A percentile compares a stretch with the other conserved stretches of the same genome.
Conservation (phyloP, 2,329 filamentous ascomycete species). For the Aureobasidium sp. region DNA sequence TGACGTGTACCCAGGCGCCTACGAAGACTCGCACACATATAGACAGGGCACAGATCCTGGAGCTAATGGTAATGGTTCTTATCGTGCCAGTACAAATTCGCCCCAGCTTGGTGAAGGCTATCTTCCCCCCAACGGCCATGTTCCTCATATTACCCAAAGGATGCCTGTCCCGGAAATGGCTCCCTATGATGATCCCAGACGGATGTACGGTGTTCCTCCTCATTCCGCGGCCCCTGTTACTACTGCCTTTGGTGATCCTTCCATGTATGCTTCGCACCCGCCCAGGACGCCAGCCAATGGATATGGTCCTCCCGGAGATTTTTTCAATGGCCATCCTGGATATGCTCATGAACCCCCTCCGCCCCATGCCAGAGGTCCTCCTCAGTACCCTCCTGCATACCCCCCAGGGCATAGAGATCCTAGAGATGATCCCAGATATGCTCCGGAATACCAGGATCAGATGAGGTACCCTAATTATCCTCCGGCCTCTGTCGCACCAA, state of each 20-base stretch:
- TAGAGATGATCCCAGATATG: constrained; percentile 19
- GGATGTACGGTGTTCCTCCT: constrained; percentile 2
- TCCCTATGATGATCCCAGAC: constrained; percentile 10
- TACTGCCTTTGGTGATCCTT: constrained; percentile 4
- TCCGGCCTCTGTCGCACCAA: background rate
- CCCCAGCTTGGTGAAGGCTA: constrained; percentile 23
- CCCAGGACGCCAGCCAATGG: background rate
- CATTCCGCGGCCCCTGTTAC: constrained; percentile 11
- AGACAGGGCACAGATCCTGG: constrained; percentile 33
- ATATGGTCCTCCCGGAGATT: constrained; percentile 10
- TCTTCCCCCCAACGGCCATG: constrained; percentile 19
- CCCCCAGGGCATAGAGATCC: constrained; percentile 18
- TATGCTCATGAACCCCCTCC: constrained; percentile 12
- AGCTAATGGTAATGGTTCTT: constrained; percentile 1
- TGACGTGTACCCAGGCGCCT: constrained; percentile 39
- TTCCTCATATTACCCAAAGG: background rate
- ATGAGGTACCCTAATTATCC: constrained; percentile 21
- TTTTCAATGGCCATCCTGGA: background rate
- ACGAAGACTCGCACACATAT: constrained; percentile 38
- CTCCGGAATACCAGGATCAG: constrained; percentile 24
- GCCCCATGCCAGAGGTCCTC: background rate
- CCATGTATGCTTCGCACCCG: constrained; percentile 12
- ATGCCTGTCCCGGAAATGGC: constrained; percentile 15
- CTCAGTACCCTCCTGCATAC: constrained; percentile 18
- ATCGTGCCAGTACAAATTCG: constrained; percentile 21